Percentiles rank a stretch among this genome's conserved stretches.
Evolutionary conservation across 257 asterid genomes (phyloP).

Genomic region (Haberlea rhodopensis): DNA sequence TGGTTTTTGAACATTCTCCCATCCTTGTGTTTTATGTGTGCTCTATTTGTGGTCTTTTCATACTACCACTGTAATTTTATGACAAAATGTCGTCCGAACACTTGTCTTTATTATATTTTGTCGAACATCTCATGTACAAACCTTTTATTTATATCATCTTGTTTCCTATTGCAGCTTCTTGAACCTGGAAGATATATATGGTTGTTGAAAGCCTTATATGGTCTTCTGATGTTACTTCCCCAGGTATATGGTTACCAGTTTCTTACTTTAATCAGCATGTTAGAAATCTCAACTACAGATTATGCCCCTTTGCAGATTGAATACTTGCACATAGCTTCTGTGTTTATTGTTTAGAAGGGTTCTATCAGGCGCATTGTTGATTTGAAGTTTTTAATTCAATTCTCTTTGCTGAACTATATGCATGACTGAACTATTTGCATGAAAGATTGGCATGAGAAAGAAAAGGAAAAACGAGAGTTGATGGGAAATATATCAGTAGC

Average conservation of each 20-base stretch:
- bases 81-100: neutral
- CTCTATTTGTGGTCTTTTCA: neutral
- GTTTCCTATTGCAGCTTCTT: constrained; percentile 72
- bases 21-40: neutral
- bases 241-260: constrained; percentile 54
- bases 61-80: neutral
- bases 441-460: neutral
- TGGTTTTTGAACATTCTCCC: neutral
- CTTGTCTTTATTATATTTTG: neutral
- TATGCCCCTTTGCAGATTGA: neutral
- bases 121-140: neutral
- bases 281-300: constrained; percentile 17
- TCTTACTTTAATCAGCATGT: neutral
- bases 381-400: neutral
- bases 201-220: constrained; percentile 93
- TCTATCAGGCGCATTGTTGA: neutral
- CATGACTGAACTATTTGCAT: neutral
- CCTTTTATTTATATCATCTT: constrained; percentile 17
- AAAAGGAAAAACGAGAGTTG: neutral
- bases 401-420: neutral
- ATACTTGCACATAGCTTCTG: neutral
- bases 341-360: neutral
- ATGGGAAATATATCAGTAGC: neutral
- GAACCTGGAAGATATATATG: constrained; percentile 94
- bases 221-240: constrained; percentile 96